Conservation (phyloP, 805 yeast genomes). For the Starmerella bombi region DNA sequence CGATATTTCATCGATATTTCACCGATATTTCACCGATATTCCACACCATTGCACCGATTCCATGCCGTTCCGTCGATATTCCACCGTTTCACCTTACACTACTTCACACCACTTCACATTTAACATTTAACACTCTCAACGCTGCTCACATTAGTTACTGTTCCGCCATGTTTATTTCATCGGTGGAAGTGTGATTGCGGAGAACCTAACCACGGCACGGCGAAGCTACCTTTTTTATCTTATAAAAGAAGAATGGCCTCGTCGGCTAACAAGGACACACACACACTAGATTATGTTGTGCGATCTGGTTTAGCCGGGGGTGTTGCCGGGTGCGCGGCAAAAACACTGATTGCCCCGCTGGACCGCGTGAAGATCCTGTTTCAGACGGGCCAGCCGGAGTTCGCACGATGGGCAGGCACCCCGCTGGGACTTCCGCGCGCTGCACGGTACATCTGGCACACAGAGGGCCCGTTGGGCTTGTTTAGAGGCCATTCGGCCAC, state of each 20-base stretch:
- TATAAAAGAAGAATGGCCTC: not conserved
- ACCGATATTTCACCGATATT: too few species aligned
- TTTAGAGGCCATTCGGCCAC: slow-evolving; percentile 96
- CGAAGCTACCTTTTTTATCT: not conserved
- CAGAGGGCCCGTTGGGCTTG: slow-evolving; percentile 68
- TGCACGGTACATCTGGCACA: slow-evolving; percentile 45
- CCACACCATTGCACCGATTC: too few species aligned
- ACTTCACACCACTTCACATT: too few species aligned
- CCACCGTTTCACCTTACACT: too few species aligned
- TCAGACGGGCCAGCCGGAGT: slow-evolving; percentile 90
- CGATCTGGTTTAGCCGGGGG: slow-evolving; percentile 92
- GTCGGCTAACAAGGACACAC: slow-evolving; percentile 36
- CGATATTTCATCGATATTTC: too few species aligned
- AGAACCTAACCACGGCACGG: not conserved
- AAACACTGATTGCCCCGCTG: slow-evolving; percentile 85
- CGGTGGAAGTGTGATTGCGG: too few species aligned
- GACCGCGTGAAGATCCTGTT: slow-evolving; percentile 90
- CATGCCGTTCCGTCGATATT: too few species aligned
- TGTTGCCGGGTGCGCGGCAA: slow-evolving; percentile 89
- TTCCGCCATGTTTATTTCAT: too few species aligned
- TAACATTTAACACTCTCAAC: too few species aligned
- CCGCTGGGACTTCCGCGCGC: slow-evolving; percentile 66
- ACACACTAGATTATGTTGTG: slow-evolving; percentile 61
- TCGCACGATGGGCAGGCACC: slow-evolving; percentile 65
- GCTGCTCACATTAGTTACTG: too few species aligned